Conservation (phyloP, 164 flowering plant species). For the Amborella trichopoda region DNA sequence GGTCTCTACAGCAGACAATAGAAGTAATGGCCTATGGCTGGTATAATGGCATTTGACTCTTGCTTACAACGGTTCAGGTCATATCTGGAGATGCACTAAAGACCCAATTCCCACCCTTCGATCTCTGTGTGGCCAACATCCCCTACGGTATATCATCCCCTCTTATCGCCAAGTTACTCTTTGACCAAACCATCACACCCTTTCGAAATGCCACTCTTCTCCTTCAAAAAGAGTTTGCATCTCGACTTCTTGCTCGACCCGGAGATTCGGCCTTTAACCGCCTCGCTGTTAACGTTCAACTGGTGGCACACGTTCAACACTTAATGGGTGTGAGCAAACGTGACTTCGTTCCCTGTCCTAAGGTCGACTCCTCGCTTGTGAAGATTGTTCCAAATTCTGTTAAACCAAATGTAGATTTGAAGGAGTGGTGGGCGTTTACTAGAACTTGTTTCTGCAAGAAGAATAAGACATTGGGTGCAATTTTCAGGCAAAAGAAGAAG, state of each 20-base stretch:
- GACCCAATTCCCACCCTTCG: slow-evolving; percentile 63
- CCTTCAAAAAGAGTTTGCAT: slow-evolving; percentile 88
- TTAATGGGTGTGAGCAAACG: slow-evolving; percentile 87
- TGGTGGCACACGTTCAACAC: slow-evolving; percentile 69
- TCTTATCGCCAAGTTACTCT: slow-evolving; percentile 58
- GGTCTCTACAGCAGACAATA: too few relatives aligned
- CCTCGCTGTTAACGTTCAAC: slow-evolving; percentile 76
- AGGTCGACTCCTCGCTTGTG: slow-evolving; percentile 86
- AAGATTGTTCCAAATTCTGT: slow-evolving; percentile 44
- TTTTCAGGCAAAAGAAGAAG: slow-evolving; percentile 84
- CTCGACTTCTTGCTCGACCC: slow-evolving; percentile 67
- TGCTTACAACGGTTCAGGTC: too few relatives aligned
- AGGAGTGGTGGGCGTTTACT: slow-evolving; percentile 84
- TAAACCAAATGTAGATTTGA: slow-evolving; percentile 51
- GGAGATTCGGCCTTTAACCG: slow-evolving; percentile 81
- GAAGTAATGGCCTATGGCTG: too few relatives aligned
- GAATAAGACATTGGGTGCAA: slow-evolving; percentile 87
- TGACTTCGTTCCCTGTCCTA: slow-evolving; percentile 79
- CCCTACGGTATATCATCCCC: slow-evolving; percentile 87
- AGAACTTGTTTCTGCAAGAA: slow-evolving; percentile 75
- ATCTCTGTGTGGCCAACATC: slow-evolving; percentile 84
- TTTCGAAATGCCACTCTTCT: slow-evolving; percentile 75
- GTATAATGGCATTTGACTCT: too few relatives aligned
- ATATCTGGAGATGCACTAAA: slow-evolving; percentile 60
- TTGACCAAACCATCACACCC: slow-evolving; percentile 15